phyloP scores from a whole-genome alignment of 1,284 basidiomycete genomes.

The Takashimella tepidaria region DNA sequence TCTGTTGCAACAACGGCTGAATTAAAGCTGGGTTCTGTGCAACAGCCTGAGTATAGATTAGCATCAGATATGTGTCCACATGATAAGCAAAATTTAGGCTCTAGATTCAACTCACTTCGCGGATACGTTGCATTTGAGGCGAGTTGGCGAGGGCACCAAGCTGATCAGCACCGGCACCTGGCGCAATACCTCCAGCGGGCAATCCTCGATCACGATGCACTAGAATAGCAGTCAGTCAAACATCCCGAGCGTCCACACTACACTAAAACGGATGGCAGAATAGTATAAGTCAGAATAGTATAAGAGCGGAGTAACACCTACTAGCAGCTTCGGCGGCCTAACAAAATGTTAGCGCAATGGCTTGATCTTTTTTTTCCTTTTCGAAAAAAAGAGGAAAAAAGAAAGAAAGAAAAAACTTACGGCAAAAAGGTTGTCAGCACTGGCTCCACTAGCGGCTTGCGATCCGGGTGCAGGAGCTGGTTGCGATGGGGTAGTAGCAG shows the following conservation, averaged over 20 bases:
- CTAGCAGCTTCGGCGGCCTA: slow-evolving; percentile 47
- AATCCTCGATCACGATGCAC: slow-evolving; percentile 46
- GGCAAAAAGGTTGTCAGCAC: slow-evolving; percentile 50
- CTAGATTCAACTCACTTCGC: slow-evolving; percentile 43
- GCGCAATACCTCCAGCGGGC: slow-evolving; percentile 29
- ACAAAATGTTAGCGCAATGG: neutral
- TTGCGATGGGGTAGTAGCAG: slow-evolving; percentile 35
- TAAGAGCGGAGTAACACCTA: no score
- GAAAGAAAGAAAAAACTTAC: slow-evolving; percentile 24
- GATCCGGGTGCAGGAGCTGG: slow-evolving; percentile 42
- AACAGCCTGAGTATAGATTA: slow-evolving; percentile 58
- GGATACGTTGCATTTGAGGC: slow-evolving; percentile 63
- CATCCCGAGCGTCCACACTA: no score
- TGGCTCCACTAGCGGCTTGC: slow-evolving; percentile 45
- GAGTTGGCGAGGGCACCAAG: slow-evolving; percentile 53
- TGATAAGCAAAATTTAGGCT: no score
- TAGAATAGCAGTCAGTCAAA: no score
- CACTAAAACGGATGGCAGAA: no score
- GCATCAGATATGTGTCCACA: no score
- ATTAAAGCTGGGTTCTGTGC: slow-evolving; percentile 69
- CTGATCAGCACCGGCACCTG: slow-evolving; percentile 23
- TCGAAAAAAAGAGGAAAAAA: no score
- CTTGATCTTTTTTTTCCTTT: no score
- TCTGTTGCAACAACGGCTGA: slow-evolving; percentile 76
- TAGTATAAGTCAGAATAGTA: no score